These are phyloP conservation scores for Trametes elegans DNA, from an alignment of 768 basidiomycete species.

Conservation along the genomic window DNA sequence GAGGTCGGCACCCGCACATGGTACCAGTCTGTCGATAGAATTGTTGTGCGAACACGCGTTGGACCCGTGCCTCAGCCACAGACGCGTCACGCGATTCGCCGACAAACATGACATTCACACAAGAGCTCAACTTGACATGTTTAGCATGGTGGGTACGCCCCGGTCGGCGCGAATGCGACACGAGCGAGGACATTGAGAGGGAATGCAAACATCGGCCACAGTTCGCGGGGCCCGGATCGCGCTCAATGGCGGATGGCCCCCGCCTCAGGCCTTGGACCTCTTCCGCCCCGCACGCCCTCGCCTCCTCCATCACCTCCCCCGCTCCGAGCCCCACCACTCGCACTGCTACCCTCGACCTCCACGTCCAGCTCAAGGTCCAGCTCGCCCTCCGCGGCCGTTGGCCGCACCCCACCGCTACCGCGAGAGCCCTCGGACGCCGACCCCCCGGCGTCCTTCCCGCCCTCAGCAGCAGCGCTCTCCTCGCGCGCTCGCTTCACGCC, in stretches of 20 bases:
- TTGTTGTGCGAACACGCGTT: too few species aligned
- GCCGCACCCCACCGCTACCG: neutral
- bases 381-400: neutral
- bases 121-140: too few species aligned
- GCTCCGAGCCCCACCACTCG: neutral
- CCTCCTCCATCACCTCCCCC: neutral
- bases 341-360: neutral
- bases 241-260: neutral
- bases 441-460: neutral
- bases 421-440: neutral
- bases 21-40: too few species aligned
- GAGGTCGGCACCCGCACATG: too few species aligned
- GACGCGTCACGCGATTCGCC: too few species aligned
- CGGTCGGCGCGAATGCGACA: too few species aligned
- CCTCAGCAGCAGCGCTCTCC: neutral
- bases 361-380: neutral
- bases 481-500: conserved; percentile 13
- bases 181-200: too few species aligned
- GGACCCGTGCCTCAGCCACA: too few species aligned
- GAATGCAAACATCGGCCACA: neutral
- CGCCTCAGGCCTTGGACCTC: conserved; percentile 3
- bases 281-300: neutral
- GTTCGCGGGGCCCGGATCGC: neutral
- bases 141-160: too few species aligned
- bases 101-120: too few species aligned